These are phyloP conservation scores for Blepharisma japonicum DNA, from an alignment of 73 alveolate genomes.

Conservation along the genomic window DNA sequence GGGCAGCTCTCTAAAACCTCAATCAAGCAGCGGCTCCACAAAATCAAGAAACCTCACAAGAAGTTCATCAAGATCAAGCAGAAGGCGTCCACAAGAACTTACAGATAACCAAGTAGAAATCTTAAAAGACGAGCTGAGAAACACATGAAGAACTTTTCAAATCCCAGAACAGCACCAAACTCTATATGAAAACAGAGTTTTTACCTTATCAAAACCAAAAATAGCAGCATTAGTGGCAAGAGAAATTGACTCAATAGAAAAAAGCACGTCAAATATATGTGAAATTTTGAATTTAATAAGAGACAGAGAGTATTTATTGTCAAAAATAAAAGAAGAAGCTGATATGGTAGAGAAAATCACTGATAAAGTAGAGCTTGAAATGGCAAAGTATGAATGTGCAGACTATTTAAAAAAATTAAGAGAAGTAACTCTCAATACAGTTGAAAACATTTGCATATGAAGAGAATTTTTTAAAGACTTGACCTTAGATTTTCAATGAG, in stretches of 20 bases:
- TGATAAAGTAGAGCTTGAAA: not conserved
- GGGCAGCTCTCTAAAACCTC: too few species aligned
- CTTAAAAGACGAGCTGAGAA: slow-evolving; percentile 8
- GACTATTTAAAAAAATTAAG: not conserved
- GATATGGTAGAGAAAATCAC: too few species aligned
- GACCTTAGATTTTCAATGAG: not conserved
- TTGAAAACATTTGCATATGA: slow-evolving; percentile 5
- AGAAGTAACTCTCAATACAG: not conserved
- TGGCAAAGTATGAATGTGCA: not conserved
- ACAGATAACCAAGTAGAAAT: not conserved
- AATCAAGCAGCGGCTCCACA: too few species aligned
- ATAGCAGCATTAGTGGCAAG: slow-evolving; percentile 7
- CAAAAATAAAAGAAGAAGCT: too few species aligned
- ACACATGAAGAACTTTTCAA: slow-evolving; percentile 6
- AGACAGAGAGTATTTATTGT: too few species aligned
- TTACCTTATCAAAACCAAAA: not conserved
- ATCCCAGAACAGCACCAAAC: slow-evolving; percentile 21
- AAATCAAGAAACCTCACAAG: too few species aligned
- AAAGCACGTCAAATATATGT: too few species aligned
- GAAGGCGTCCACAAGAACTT: not conserved
- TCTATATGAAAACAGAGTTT: not conserved
- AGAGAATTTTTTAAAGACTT: not conserved
- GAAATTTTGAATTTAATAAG: too few species aligned
- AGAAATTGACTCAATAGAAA: slow-evolving; percentile 9
- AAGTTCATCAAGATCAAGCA: too few species aligned